Percentiles rank a stretch among this genome's conserved stretches.
phyloP scores from a whole-genome alignment of 2,329 filamentous ascomycete species.

The Cercospora citrullina region DNA sequence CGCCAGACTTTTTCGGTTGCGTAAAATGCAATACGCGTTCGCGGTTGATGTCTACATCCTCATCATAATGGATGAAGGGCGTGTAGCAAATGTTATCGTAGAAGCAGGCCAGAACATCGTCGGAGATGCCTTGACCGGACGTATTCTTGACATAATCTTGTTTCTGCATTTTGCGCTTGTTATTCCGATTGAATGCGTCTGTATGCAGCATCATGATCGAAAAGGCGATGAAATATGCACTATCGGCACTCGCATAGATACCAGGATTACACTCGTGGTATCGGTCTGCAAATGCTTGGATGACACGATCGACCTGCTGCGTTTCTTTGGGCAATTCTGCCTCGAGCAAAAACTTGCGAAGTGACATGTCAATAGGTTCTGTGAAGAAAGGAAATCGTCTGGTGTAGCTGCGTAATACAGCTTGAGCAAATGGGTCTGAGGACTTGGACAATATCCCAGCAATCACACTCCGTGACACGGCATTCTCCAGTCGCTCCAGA shows the following conservation, averaged over 20 bases:
- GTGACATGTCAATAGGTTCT: slow-evolving; percentile 96
- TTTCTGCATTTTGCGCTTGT: slow-evolving; percentile 99
- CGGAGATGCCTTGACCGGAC: slow-evolving; percentile 83
- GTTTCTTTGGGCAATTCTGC: slow-evolving; percentile 95
- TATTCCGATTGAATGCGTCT: slow-evolving; percentile 99
- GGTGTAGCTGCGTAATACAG: slow-evolving; percentile 92
- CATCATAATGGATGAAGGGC: slow-evolving; percentile 96
- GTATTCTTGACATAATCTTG: slow-evolving; percentile 94
- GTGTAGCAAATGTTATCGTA: slow-evolving; percentile 99
- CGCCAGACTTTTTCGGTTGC: slow-evolving; percentile 59
- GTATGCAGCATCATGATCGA: slow-evolving; percentile 95
- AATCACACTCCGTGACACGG: slow-evolving; percentile 77
- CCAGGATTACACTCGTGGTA: slow-evolving; percentile 99
- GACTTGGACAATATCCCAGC: slow-evolving; percentile 83
- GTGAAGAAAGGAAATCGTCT: slow-evolving; percentile 92
- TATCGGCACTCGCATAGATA: slow-evolving; percentile 85
- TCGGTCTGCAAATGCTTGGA: slow-evolving; percentile 91
- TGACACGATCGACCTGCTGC: slow-evolving; percentile 91
- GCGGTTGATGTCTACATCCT: slow-evolving; percentile 78
- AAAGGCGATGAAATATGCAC: slow-evolving; percentile 98
- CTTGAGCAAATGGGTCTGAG: slow-evolving; percentile 77
- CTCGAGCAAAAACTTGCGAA: slow-evolving; percentile 93
- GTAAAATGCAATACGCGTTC: slow-evolving; percentile 72
- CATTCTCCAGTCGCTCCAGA: slow-evolving; percentile 76
- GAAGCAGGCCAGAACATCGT: slow-evolving; percentile 91